Evolutionary conservation across 441 rosid species (phyloP).

Genomic region (Populus hybrid): DNA sequence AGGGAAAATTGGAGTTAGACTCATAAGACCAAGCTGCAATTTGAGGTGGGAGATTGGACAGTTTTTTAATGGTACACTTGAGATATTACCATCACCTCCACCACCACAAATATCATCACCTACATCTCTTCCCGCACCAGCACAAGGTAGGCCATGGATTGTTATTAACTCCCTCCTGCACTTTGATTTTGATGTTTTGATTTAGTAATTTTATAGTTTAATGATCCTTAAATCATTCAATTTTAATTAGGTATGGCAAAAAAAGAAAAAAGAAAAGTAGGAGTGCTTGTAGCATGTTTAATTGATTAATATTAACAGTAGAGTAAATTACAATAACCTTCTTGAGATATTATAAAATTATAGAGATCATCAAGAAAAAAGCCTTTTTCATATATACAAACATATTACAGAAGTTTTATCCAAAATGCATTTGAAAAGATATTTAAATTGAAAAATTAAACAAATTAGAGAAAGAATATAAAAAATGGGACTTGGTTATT

Average conservation of each 20-base stretch:
- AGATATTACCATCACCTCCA: neutral
- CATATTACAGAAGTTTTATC: too few relatives aligned
- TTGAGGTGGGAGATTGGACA: slow-evolving; percentile 31
- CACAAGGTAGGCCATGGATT: neutral
- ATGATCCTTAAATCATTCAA: neutral
- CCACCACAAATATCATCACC: neutral
- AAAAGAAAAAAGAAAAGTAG: too few relatives aligned
- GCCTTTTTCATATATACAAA: neutral
- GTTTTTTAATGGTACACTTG: slow-evolving; percentile 12
- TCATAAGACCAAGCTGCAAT: slow-evolving; percentile 33
- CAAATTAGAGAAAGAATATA: too few relatives aligned
- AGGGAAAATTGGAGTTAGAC: slow-evolving; percentile 18
- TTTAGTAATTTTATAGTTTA: neutral
- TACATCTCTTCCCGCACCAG: neutral
- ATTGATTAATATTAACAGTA: too few relatives aligned
- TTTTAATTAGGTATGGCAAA: neutral
- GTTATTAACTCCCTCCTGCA: neutral
- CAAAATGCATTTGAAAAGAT: too few relatives aligned
- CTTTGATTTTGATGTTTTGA: neutral
- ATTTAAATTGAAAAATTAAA: too few relatives aligned
- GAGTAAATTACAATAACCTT: too few relatives aligned
- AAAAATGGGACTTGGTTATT: too few relatives aligned
- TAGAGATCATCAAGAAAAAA: too few relatives aligned
- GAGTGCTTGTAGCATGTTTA: neutral
- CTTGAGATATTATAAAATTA: too few relatives aligned